A percentile compares a stretch with the other conserved stretches of the same genome.
Evolutionary conservation across 805 yeast species (phyloP).

Genomic region (Vanderwaltozyma tropicalis): DNA sequence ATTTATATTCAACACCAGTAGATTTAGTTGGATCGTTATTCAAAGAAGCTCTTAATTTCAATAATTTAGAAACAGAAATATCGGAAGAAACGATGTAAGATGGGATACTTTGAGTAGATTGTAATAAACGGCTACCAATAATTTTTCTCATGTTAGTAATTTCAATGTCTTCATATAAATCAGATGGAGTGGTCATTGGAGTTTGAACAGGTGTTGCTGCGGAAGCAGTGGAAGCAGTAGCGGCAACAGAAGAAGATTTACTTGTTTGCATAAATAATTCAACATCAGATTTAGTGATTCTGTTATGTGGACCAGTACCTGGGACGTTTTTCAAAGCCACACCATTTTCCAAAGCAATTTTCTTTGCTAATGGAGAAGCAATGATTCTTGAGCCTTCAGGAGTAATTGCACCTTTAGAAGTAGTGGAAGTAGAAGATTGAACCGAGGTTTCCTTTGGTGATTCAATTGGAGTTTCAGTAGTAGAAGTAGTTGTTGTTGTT

Average conservation of each 20-base stretch:
- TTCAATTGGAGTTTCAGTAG: slow-evolving; percentile 25
- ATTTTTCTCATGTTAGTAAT: slow-evolving; percentile 87
- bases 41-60: slow-evolving; percentile 84
- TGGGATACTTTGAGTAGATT: slow-evolving; percentile 81
- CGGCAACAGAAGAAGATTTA: slow-evolving; percentile 30
- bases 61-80: slow-evolving; percentile 77
- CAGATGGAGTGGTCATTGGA: slow-evolving; percentile 37
- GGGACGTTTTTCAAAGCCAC: slow-evolving; percentile 70
- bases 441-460: slow-evolving; percentile 18
- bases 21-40: slow-evolving; percentile 36
- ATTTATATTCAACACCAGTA: slow-evolving; percentile 43
- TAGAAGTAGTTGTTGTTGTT: slow-evolving; percentile 19
- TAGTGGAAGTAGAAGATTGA: slow-evolving; percentile 33
- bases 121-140: slow-evolving; percentile 78
- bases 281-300: slow-evolving; percentile 85
- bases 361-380: slow-evolving; percentile 94
- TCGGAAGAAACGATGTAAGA: slow-evolving; percentile 85
- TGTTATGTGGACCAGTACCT: slow-evolving; percentile 93
- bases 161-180: slow-evolving; percentile 73
- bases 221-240: slow-evolving; percentile 36
- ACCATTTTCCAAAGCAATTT: slow-evolving; percentile 86
- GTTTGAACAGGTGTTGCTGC: slow-evolving; percentile 32
- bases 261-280: slow-evolving; percentile 44
- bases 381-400: slow-evolving; percentile 45
- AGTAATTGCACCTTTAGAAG: slow-evolving; percentile 26